Evolutionary conservation across 148 eudicot species (phyloP).

Genomic region (Gaultheria prostrata): DNA sequence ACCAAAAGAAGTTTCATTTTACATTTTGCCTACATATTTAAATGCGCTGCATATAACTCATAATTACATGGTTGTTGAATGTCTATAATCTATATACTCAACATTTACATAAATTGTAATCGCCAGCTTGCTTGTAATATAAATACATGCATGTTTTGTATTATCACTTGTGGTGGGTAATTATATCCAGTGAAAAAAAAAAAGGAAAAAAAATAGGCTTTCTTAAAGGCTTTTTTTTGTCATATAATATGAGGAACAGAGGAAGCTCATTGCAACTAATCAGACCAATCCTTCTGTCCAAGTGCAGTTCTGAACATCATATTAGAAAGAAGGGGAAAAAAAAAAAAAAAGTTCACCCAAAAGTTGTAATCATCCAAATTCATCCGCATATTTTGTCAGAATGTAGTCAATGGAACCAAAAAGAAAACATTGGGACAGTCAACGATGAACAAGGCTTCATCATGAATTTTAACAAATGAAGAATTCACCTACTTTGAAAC

Average conservation of each 20-base stretch:
- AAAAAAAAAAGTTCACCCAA: not conserved
- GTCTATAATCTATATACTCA: not conserved
- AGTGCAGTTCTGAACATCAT: not conserved
- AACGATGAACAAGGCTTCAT: not conserved
- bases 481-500: not conserved
- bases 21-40: no score
- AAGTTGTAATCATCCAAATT: not conserved
- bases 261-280: not conserved
- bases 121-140: not conserved
- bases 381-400: not conserved
- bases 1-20: not conserved
- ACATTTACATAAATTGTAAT: not conserved
- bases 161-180: no score
- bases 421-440: not conserved
- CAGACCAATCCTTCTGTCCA: not conserved
- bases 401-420: not conserved
- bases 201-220: not conserved
- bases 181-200: not conserved
- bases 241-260: not conserved
- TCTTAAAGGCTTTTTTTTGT: not conserved
- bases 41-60: not conserved
- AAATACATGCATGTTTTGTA: not conserved
- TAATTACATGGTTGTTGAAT: not conserved
- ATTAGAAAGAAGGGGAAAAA: not conserved
- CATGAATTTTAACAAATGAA: not conserved